phyloP scores from a whole-genome alignment of 2,329 filamentous ascomycete species.

The Tolypocladium nubicola region DNA sequence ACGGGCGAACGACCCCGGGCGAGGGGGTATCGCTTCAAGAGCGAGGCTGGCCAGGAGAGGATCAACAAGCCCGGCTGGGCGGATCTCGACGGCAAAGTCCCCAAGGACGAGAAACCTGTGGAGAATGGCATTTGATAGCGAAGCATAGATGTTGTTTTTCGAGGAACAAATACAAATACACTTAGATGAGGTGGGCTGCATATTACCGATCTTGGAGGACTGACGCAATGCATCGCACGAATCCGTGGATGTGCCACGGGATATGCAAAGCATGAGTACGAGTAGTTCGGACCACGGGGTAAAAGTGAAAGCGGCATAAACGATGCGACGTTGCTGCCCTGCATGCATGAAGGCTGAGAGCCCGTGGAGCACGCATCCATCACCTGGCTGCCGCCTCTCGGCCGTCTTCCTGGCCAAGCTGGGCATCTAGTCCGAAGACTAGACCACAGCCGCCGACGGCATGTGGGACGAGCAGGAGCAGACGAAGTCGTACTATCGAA shows the following conservation, averaged over 20 bases:
- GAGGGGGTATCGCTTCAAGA: constrained; percentile 74
- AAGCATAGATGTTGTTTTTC: neutral
- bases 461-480: neutral
- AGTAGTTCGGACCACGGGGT: neutral
- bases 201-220: neutral
- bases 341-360: neutral
- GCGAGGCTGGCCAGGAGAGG: constrained; percentile 51
- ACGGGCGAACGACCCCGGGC: constrained; percentile 70
- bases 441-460: neutral
- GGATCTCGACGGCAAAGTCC: constrained; percentile 27
- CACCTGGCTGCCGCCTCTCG: neutral
- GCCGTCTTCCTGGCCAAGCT: neutral
- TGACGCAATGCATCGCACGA: neutral
- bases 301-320: neutral
- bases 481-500: neutral
- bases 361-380: neutral
- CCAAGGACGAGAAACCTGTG: neutral
- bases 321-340: neutral
- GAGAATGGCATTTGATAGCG: neutral
- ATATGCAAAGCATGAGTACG: neutral
- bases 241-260: neutral
- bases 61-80: constrained; percentile 61
- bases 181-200: neutral
- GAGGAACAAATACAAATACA: neutral
- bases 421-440: neutral